phyloP scores from a whole-genome alignment of 192 early-diverging fungal genomes.

The Entophlyctis luteolus region DNA sequence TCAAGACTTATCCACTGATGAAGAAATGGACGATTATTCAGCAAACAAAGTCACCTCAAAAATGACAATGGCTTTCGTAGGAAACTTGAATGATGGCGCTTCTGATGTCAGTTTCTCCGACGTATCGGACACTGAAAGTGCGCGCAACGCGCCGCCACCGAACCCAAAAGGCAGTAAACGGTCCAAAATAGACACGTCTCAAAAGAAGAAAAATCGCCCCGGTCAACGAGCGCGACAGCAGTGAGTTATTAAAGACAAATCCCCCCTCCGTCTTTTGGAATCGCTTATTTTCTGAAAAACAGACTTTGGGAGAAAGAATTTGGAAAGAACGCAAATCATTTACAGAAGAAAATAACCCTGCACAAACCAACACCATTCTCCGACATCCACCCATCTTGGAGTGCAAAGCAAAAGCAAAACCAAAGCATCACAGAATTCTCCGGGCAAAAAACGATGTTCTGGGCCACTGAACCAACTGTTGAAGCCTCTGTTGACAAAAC shows the following conservation, averaged over 20 bases:
- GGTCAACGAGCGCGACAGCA: constrained; percentile 40
- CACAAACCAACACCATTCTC: too few species aligned
- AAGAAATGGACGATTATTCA: neutral
- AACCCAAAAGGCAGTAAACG: neutral
- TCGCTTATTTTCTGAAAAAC: neutral
- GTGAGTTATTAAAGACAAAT: constrained; percentile 25
- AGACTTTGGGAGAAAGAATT: constrained; percentile 38
- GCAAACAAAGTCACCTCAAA: neutral
- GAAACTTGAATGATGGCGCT: neutral
- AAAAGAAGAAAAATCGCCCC: constrained; percentile 41
- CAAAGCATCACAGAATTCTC: constrained; percentile 1
- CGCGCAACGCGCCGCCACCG: neutral
- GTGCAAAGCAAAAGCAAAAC: constrained; percentile 26
- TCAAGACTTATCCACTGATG: constrained; percentile 8
- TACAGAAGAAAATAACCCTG: too few species aligned
- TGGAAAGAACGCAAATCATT: constrained; percentile 39
- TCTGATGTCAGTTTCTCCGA: constrained; percentile 19
- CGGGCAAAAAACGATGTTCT: constrained; percentile 3
- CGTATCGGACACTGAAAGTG: constrained; percentile 12
- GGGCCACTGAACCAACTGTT: neutral
- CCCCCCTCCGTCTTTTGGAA: neutral
- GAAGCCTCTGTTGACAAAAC: neutral
- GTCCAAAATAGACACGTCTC: neutral
- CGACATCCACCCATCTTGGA: constrained; percentile 35
- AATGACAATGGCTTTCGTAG: constrained; percentile 11